These are phyloP conservation scores for Gillenia trifoliata DNA, from an alignment of 306 rosid genomes.

Conservation along the genomic window DNA sequence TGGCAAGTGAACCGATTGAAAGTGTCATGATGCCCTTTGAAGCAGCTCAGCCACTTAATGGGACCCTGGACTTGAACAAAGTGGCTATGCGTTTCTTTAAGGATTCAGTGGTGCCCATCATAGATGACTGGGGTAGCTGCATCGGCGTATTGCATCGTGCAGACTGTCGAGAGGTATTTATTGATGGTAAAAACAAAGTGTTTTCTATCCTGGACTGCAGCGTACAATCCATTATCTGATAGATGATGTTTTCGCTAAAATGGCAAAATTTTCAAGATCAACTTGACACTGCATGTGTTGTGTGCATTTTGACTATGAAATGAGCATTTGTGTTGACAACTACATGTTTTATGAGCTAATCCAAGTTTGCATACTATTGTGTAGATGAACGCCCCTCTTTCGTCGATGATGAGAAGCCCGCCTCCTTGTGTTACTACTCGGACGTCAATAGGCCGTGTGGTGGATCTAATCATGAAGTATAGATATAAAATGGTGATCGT, in stretches of 20 bases:
- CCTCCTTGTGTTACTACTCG: conserved; percentile 53
- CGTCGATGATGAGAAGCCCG: conserved; percentile 75
- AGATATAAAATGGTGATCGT: conserved; percentile 49
- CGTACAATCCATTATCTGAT: not conserved
- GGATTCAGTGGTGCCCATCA: conserved; percentile 56
- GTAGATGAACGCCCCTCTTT: conserved; percentile 65
- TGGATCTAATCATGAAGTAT: conserved; percentile 54
- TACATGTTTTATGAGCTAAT: not conserved
- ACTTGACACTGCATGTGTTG: too few relatives aligned
- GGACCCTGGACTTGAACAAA: conserved; percentile 39
- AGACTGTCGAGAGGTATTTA: conserved; percentile 64
- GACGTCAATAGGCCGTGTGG: conserved; percentile 56
- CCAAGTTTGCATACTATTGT: not conserved
- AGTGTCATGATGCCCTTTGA: conserved; percentile 69
- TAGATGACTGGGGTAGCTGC: conserved; percentile 83
- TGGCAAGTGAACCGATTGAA: conserved; percentile 51
- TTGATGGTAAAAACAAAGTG: not conserved
- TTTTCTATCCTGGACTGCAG: not conserved
- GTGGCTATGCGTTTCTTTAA: conserved; percentile 58
- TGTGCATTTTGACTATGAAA: too few relatives aligned
- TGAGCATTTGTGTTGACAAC: too few relatives aligned
- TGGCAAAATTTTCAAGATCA: too few relatives aligned
- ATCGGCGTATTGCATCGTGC: conserved; percentile 65
- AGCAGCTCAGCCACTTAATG: conserved; percentile 50
- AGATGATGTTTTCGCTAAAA: not conserved